Evolutionary conservation across 768 basidiomycete species (phyloP).

Genomic region (Daedaleopsis nitida): DNA sequence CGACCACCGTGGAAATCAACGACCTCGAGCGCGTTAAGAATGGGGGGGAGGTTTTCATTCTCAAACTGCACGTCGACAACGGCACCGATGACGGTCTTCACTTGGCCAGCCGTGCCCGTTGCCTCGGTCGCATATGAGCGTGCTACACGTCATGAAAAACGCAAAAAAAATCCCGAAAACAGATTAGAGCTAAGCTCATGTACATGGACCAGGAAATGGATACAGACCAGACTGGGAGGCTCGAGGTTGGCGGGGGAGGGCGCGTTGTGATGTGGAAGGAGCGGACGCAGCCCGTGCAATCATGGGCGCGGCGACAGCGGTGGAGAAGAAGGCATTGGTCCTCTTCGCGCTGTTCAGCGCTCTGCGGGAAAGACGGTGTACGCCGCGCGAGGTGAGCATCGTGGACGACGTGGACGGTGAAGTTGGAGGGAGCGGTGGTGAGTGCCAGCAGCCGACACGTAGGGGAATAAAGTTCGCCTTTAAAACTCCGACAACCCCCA

Average conservation of each 20-base stretch:
- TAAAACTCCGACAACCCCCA: conserved; percentile 28
- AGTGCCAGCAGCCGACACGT: conserved; percentile 27
- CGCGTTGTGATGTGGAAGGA: conserved; percentile 46
- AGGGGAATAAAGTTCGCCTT: conserved; percentile 32
- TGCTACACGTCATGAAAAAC: conserved; percentile 41
- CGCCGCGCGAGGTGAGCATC: conserved; percentile 88
- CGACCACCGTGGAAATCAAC: conserved; percentile 92
- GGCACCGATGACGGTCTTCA: conserved; percentile 99
- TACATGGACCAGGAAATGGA: conserved; percentile 6
- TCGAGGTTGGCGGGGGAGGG: conserved; percentile 50
- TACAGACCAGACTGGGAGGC: conserved; percentile 55
- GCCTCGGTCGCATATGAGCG: conserved; percentile 94
- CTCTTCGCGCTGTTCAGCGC: conserved; percentile 75
- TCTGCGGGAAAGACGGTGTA: conserved; percentile 86
- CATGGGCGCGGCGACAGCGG: conserved; percentile 54
- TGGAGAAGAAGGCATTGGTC: conserved; percentile 80
- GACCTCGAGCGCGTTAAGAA: conserved; percentile 98
- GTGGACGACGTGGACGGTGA: conserved; percentile 36
- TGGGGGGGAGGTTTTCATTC: conserved; percentile 90
- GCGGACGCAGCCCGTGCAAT: conserved; percentile 53
- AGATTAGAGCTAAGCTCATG: conserved; percentile 7
- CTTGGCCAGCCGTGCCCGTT: conserved; percentile 68
- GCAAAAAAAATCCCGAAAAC: conserved; percentile 20
- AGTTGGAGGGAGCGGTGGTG: conserved; percentile 28
- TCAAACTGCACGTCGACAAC: conserved; percentile 99